Base-by-base conservation (phyloP, 768 basidiomycete species). In the Mycena sanguinolenta region DNA sequence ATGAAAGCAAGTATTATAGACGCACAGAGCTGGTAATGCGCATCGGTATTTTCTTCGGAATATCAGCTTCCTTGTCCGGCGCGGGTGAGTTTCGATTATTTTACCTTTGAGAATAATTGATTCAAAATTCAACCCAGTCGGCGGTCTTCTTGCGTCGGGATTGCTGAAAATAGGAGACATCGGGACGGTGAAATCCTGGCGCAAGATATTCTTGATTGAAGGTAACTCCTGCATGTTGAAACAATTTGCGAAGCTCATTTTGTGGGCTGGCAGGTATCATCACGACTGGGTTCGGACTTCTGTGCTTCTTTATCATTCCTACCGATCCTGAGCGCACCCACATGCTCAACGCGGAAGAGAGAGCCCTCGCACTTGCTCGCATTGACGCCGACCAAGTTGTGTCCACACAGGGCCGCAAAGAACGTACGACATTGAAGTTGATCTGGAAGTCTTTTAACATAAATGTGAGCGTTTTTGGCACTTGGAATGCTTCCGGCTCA, bases 171-270 rank as follows among this genome's bases (percentile, higher is more conserved):
- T 81, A 10, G 65, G 70, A 13, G 76, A 79, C 52, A 78, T 84
- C 23, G 81, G 82, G 0, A 65, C 64, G 1, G 73, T 82, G 23
- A 77, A 70, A 32, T 77, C 78, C 8, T 84, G 83, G 83, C 73
- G 82, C 30, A 84, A 85, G 75, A 83, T 86, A 32, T 84, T 86
- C 62, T 77, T 86, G 30, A 70, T 84, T 44, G 84, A 85, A 80
- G 84, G 83, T 81, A 65, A 63, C 49, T 36, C 36, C n/a, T n/a
- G 7, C 6, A 49, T 3, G 8, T 53, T 3, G 25, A 10, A 5
- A 38, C 38, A 3, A 3, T 25, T 23, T 5, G 2, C 17, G 12
- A 49, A 21, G 21, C 59, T 50, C 49, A 23, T 54, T 57, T 4
- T 13, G 39, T 55, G 21, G 6, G 57, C 25, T 27, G 4, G 17